phyloP scores from a whole-genome alignment of 495 filamentous ascomycete species.

The Penicillium coffeae region DNA sequence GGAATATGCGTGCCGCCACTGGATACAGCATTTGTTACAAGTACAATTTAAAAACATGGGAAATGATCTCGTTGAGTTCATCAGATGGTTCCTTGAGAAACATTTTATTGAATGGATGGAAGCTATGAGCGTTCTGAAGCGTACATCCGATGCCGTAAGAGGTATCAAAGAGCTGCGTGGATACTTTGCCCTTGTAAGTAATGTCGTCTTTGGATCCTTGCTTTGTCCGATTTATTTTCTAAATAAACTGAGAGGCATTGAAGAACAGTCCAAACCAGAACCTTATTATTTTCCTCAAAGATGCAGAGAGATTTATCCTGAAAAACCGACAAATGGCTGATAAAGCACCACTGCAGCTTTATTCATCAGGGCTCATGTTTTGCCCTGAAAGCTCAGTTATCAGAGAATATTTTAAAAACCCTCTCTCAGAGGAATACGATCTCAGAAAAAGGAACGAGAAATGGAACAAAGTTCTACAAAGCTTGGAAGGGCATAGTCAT shows the following conservation, averaged over 20 bases:
- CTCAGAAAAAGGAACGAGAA: neutral
- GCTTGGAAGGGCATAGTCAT: neutral
- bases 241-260: neutral
- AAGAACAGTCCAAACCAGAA: too few relatives aligned
- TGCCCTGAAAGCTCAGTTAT: slow-evolving; percentile 25
- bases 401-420: slow-evolving; percentile 10
- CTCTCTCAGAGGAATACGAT: neutral
- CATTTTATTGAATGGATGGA: slow-evolving; percentile 47
- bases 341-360: slow-evolving; percentile 19
- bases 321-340: slow-evolving; percentile 23
- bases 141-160: slow-evolving; percentile 20
- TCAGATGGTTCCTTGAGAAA: slow-evolving; percentile 31
- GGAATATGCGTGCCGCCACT: slow-evolving; percentile 37
- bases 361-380: slow-evolving; percentile 29
- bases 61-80: slow-evolving; percentile 17
- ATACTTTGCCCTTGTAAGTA: neutral
- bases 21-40: slow-evolving; percentile 15
- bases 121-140: slow-evolving; percentile 34
- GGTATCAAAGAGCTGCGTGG: neutral
- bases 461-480: neutral
- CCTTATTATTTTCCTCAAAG: slow-evolving; percentile 3
- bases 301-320: slow-evolving; percentile 32
- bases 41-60: slow-evolving; percentile 25
- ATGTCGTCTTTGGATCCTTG: neutral
- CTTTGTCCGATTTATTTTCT: neutral